Base-by-base conservation (phyloP, 495 filamentous ascomycete genomes). In the Penicillium coffeae region DNA sequence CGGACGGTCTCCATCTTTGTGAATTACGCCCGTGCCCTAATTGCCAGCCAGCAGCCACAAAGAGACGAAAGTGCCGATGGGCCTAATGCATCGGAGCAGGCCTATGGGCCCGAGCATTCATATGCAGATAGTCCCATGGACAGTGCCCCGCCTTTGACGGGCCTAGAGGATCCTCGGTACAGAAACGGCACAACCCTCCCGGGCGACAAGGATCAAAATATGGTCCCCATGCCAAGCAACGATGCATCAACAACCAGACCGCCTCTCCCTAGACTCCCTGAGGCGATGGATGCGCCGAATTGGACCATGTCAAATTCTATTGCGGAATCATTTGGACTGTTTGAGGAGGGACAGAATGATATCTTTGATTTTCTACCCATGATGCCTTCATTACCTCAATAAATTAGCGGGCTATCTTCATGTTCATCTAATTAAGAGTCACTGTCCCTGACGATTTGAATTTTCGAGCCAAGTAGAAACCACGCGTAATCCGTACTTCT, bases 301-400 rank as follows among this genome's bases (percentile, higher is more conserved):
- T 73, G 70, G 70, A 68, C 65, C 9, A 54, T 73, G 44, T 71
- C 68, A 0, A 68, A 68, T 41, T 63, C 70, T 0, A 71, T 73
- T 48, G 68, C 70, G 12, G 68, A 73, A 33, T 73, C 70, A 3
- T 73, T 73, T 45, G 70, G 69, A 10, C 56, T 73, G n/a, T 73
- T 73, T 32, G 70, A 73, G 32, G 70, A 73, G 42, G 70, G 63
- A 2, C 70, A 73, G 47, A 71, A 68, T 38, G 70, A 73, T 40
- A 62, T 73, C 20, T 73, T 73, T 52, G 70, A 73, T 45, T 73
- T 73, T 44, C 52, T 73, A 21, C 70, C 68, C 15, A 64, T 64
- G 47, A 70, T 72, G 66, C 66, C 68, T n/a, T 62, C 62, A 30
- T 58, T 71, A 42, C 65, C 68, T 20, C 54, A 58, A 44, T 67